Base-by-base conservation (phyloP, 2,329 filamentous ascomycete genomes). In the Alternaria panax region DNA sequence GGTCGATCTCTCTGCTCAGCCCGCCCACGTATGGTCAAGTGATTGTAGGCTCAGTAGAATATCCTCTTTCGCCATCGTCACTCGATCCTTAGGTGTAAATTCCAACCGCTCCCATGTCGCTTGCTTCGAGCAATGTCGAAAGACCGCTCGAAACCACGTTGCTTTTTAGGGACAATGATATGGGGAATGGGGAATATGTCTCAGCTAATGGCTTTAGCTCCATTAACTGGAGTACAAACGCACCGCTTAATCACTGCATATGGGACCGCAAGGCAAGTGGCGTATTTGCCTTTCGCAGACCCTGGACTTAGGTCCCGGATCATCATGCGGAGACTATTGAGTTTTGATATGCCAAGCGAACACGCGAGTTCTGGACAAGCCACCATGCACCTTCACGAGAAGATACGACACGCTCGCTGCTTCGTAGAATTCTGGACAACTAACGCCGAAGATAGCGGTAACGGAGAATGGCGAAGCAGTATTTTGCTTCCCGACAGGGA, bases 321-420 rank as follows among this genome's bases (percentile, higher is more conserved):
- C 40, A 25, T 20, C 53, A 59, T 45, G 36, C 56, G 36, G 24
- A 43, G 36, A 48, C 14, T 43, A 55, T 46, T 51, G 52, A 43
- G 25, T 51, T 45, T 20, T 59, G 46, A 24, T 20, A 41, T 59
- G 40, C 52, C 46, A 56, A 51, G 47, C 32, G 16, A 43, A 18
- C 42, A 59, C 11, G 46, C 46, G 38, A 46, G 47, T 30, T 36
- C 43, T 45, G 18, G 46, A 18, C 32, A 50, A 51, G 59, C 50
- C 54, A 58, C 50, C 18, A 50, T 51, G 25, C 59, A 54, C n/a
- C 32, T 18, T 54, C 28, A 43, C 57, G 50, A 54, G 47, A 42
- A 36, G 28, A 50, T 34, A 48, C 32, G 53, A 55, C 45, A 50
- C 34, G 32, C 47, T 47, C 14, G 25, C 27, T 30, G 24, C 42